Evolutionary conservation across 495 filamentous ascomycete genomes (phyloP), one percentile per base, ranked within the genome.

Genomic region (Neurospora sublineolata): DNA sequence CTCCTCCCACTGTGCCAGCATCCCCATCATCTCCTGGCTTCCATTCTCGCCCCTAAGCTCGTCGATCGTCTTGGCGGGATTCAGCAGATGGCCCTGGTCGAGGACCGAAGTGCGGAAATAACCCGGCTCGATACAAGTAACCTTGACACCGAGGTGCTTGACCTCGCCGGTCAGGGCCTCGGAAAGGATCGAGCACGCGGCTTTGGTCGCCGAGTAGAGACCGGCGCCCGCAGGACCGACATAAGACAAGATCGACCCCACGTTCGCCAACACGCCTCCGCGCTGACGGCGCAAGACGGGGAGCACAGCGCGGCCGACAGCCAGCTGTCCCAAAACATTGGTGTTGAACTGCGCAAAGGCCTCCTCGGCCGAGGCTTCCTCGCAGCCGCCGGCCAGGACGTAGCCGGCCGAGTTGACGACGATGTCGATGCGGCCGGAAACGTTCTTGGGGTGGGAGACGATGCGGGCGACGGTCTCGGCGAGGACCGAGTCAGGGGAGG

Each of bases 201-300:
- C 85, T 73, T 89, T 90, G 2, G 85, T 82, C 0, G 81, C 83
- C 33, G 77, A 80, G 76, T 90, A 90, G 37, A 87, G 71, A 8
- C 80, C 82, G 71, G 77, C 80, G 69, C 74, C 67, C 37, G 42
- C 30, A 41, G 81, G 75, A 7, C 78, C 74, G 64, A 80, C 77
- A 73, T 84, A 82, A 0, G 79, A 81, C 0, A 79, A 81, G 67
- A 83, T 81, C 27, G 82, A 84, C 20, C 84, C 84, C n/a, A 88
- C 76, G 67, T 83, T 87, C 11, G 84, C 80, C 37, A 88, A 76
- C 0, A 80, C 83, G 5, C 87, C 87, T 0, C 77, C 76, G 27
- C 77, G 76, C 38, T 79, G 82, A 11, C 72, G 69, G 42, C 87
- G 82, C 77, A 89, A 79, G 33, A 76, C 75, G 0, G 87, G 87